Percentiles rank a stretch among this genome's conserved stretches.
phyloP scores from a whole-genome alignment of 495 filamentous ascomycete species.

The Achaetomiella virescens region DNA sequence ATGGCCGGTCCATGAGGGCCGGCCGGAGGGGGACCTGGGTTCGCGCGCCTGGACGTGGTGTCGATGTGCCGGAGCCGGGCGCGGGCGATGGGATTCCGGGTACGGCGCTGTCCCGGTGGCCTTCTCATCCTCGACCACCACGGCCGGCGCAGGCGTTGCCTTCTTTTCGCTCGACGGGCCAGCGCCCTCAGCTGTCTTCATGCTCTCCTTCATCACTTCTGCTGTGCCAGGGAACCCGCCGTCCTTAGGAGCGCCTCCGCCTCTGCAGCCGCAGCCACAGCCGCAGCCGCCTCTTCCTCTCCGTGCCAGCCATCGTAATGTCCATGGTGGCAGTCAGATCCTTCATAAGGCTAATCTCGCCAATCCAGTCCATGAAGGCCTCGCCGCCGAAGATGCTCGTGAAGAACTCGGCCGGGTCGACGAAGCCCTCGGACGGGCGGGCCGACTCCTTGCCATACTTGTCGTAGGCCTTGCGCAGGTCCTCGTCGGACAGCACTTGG shows the following conservation, averaged over 20 bases:
- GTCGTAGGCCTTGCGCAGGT: slow-evolving; percentile 87
- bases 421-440: slow-evolving; percentile 81
- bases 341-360: slow-evolving; percentile 89
- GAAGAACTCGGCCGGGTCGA: slow-evolving; percentile 97
- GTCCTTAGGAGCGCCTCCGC: slow-evolving; percentile 50
- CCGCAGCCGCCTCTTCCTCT: slow-evolving; percentile 48
- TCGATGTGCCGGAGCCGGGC: slow-evolving; percentile 52
- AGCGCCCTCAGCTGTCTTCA: slow-evolving; percentile 30
- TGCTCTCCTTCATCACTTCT: slow-evolving; percentile 45
- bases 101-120: slow-evolving; percentile 7
- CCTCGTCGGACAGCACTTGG: slow-evolving; percentile 84
- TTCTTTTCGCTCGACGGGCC: slow-evolving; percentile 25
- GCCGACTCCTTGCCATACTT: slow-evolving; percentile 93
- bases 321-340: slow-evolving; percentile 87
- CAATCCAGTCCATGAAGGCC: slow-evolving; percentile 86
- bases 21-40: slow-evolving; percentile 65
- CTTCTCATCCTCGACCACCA: slow-evolving; percentile 43
- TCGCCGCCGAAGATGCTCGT: slow-evolving; percentile 97
- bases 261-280: slow-evolving; percentile 34
- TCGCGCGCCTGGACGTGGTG: slow-evolving; percentile 50
- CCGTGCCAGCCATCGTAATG: slow-evolving; percentile 70
- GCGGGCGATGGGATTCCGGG: slow-evolving; percentile 34
- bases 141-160: slow-evolving; percentile 13
- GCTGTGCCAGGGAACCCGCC: slow-evolving; percentile 43
- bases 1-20: slow-evolving; percentile 81